These are phyloP conservation scores for Yarrowia hollandica DNA, from an alignment of 805 yeast genomes.

Conservation along the genomic window DNA sequence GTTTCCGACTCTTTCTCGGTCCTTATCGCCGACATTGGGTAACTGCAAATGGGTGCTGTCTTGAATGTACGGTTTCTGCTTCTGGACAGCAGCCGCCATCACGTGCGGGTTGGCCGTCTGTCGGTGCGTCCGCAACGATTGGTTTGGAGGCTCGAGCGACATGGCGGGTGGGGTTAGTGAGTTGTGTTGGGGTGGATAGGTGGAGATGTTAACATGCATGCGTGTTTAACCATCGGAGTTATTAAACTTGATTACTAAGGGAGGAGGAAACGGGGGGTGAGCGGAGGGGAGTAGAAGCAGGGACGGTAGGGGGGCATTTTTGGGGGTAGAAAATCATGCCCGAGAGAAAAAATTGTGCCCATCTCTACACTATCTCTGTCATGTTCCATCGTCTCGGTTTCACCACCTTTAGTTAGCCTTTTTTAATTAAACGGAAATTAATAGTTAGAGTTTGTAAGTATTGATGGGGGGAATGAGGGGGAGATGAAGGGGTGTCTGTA, in stretches of 20 bases:
- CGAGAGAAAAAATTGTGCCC: too few relatives aligned
- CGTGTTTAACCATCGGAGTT: slow-evolving; percentile 7
- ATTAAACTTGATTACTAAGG: background rate
- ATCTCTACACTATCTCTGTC: too few relatives aligned
- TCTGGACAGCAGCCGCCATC: slow-evolving; percentile 24
- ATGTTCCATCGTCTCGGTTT: too few relatives aligned
- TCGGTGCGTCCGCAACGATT: slow-evolving; percentile 37
- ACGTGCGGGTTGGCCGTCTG: slow-evolving; percentile 34
- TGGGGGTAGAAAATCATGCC: too few relatives aligned
- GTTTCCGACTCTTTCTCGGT: slow-evolving; percentile 36
- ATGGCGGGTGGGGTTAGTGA: background rate
- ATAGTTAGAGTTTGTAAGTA: too few relatives aligned
- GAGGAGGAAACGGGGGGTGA: background rate
- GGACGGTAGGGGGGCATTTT: too few relatives aligned
- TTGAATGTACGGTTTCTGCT: slow-evolving; percentile 31
- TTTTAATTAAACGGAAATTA: too few relatives aligned
- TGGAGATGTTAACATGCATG: background rate
- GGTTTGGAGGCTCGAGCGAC: slow-evolving; percentile 32
- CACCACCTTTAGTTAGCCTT: too few relatives aligned
- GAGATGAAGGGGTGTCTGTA: too few relatives aligned
- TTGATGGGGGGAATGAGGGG: too few relatives aligned
- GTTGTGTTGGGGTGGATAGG: background rate
- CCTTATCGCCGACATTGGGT: slow-evolving; percentile 36
- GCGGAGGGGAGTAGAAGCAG: background rate
- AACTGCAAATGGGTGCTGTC: slow-evolving; percentile 29